Evolutionary conservation across 2,329 filamentous ascomycete genomes (phyloP).

Genomic region (Diatrype stigma): DNA sequence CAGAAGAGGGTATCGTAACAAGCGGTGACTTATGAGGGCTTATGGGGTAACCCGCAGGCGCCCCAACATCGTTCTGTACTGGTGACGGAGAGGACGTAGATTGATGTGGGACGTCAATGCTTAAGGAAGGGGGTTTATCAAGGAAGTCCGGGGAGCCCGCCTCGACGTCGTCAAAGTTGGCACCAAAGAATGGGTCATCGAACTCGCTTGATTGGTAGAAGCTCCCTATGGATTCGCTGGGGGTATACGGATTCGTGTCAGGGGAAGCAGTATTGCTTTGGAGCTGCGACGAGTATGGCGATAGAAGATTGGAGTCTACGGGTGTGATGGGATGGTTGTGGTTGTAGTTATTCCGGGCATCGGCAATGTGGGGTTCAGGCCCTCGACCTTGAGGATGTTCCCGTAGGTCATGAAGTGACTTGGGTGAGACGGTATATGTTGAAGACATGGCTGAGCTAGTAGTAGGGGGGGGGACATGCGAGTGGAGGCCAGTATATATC

Average conservation of each 20-base stretch:
- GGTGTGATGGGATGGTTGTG: conserved; percentile 29
- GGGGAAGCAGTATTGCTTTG: conserved; percentile 38
- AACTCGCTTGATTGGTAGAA: conserved; percentile 47
- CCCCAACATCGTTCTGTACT: conserved; percentile 7
- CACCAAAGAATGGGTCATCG: conserved; percentile 48
- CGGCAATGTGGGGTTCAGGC: conserved; percentile 29
- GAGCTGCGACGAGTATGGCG: conserved; percentile 39
- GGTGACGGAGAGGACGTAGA: conserved; percentile 3
- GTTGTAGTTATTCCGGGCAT: conserved; percentile 18
- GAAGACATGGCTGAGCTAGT: conserved; percentile 38
- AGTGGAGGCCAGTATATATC: conserved; percentile 32
- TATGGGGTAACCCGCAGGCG: conserved; percentile 34
- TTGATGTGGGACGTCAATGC: conserved; percentile 10
- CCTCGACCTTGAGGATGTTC: conserved; percentile 22
- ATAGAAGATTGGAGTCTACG: conserved; percentile 35
- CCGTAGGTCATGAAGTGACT: conserved; percentile 35
- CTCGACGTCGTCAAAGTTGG: conserved; percentile 41
- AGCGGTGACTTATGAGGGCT: conserved; percentile 51
- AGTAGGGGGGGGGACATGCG: conserved; percentile 21
- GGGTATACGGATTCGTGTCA: conserved; percentile 37
- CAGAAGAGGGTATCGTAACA: conserved; percentile 38
- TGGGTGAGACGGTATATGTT: conserved; percentile 37
- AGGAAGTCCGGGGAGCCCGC: conserved; percentile 43
- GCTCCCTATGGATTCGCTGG: conserved; percentile 40
- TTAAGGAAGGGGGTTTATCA: conserved; percentile 27